Percentiles rank a stretch among this genome's conserved stretches.
These are phyloP conservation scores for Lonicera japonica DNA, from an alignment of 129 eudicot species.

Conservation along the genomic window DNA sequence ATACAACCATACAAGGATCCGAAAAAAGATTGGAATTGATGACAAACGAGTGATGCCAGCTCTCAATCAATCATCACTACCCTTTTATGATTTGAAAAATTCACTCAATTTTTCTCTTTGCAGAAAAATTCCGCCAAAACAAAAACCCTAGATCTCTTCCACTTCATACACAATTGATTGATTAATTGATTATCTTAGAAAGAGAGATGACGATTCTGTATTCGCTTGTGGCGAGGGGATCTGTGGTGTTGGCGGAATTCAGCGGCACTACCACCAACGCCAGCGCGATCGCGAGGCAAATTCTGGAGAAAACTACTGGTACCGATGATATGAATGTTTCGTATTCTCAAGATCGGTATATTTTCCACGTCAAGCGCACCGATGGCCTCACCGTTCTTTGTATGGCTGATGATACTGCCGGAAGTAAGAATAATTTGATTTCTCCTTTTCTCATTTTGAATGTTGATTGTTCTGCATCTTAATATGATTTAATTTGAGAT, in stretches of 20 bases:
- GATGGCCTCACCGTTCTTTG: constrained; percentile 93
- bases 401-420: constrained; percentile 91
- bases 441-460: background rate
- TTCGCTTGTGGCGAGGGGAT: constrained; percentile 83
- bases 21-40: too few species aligned
- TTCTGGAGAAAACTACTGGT: constrained; percentile 69
- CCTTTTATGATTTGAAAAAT: too few species aligned
- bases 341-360: constrained; percentile 90
- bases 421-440: constrained; percentile 42
- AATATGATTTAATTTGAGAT: too few species aligned
- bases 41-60: too few species aligned
- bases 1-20: too few species aligned
- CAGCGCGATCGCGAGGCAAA: constrained; percentile 69
- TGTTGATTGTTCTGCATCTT: too few species aligned
- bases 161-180: too few species aligned
- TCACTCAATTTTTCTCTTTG: too few species aligned
- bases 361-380: constrained; percentile 86
- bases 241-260: constrained; percentile 82
- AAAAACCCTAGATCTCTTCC: too few species aligned
- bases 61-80: too few species aligned
- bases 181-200: background rate
- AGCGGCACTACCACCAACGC: constrained; percentile 78
- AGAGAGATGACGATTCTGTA: constrained; percentile 68
- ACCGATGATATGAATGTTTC: constrained; percentile 69
- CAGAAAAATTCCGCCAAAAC: too few species aligned